A percentile compares a stretch with the other conserved stretches of the same genome.
These are phyloP conservation scores for Ceratocystis lukuohia DNA, from an alignment of 2,329 filamentous ascomycete species.

Conservation along the genomic window DNA sequence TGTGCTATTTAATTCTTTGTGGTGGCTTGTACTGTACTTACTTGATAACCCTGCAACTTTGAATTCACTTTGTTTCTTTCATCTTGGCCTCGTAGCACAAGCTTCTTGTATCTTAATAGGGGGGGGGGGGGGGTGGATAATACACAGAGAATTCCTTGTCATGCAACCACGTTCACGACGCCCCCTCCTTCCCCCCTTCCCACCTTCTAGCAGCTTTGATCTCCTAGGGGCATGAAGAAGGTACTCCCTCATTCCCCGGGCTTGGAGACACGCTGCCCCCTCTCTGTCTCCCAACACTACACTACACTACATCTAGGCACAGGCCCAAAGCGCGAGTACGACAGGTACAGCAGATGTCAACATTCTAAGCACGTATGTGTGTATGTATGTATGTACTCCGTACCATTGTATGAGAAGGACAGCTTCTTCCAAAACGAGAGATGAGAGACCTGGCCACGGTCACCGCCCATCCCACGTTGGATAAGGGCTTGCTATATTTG, in stretches of 20 bases:
- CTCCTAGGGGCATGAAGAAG: background rate
- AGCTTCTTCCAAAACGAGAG: background rate
- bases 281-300: background rate
- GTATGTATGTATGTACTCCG: background rate
- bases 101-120: background rate
- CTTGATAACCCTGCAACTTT: background rate
- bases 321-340: background rate
- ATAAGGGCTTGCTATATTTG: no score
- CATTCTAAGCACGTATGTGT: background rate
- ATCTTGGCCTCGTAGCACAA: background rate
- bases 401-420: background rate
- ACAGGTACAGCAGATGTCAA: constrained; percentile 6
- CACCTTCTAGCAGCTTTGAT: background rate
- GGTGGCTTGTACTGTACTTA: no score
- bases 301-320: background rate
- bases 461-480: no score
- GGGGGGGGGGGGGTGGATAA: no score
- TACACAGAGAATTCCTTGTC: no score
- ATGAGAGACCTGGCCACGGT: background rate
- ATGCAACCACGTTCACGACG: no score
- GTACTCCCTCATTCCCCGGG: background rate
- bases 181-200: background rate
- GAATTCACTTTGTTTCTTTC: background rate
- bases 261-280: background rate
- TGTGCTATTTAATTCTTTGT: no score